Conservation (phyloP, 1,284 basidiomycete species). For the Entoloma clypeatum region DNA sequence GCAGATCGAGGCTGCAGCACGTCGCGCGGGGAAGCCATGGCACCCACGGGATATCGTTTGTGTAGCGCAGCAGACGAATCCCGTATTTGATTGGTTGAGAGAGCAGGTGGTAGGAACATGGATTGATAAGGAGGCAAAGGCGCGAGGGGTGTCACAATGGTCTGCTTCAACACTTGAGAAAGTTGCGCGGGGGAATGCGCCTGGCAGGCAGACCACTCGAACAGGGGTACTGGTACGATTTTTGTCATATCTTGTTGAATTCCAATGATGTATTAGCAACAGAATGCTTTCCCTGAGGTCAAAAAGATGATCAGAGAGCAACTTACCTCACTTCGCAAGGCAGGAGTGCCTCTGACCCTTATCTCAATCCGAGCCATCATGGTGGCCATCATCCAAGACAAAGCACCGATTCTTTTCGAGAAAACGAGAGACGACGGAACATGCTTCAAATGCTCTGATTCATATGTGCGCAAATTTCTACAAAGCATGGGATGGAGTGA, state of each 20-base stretch:
- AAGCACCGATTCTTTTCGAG: conserved; percentile 13
- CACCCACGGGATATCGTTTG: conserved; percentile 12
- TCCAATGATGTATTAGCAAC: not conserved
- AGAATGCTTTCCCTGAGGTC: not conserved
- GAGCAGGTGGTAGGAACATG: conserved; percentile 15
- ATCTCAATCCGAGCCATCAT: conserved; percentile 16
- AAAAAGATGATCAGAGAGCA: not conserved
- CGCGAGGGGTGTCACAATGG: not conserved
- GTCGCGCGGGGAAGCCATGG: conserved; percentile 11
- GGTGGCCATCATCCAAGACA: conserved; percentile 13
- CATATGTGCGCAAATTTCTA: conserved; percentile 21
- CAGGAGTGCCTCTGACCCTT: conserved; percentile 11
- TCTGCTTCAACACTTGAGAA: conserved; percentile 4
- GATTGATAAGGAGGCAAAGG: conserved; percentile 15
- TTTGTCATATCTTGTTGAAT: too few relatives aligned
- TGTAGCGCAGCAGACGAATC: conserved; percentile 11
- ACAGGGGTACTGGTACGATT: conserved; percentile 18
- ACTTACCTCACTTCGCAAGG: conserved; percentile 8
- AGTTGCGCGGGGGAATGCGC: conserved; percentile 9
- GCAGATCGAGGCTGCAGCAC: conserved; percentile 16
- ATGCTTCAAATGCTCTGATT: conserved; percentile 16
- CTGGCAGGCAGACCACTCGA: conserved; percentile 14
- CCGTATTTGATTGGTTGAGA: conserved; percentile 8
- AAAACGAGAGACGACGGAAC: conserved; percentile 12
- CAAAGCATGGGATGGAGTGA: conserved; percentile 26